A percentile compares a stretch with the other conserved stretches of the same genome.
phyloP scores from a whole-genome alignment of 2,329 filamentous ascomycete species.

The Aspergillus sp. region DNA sequence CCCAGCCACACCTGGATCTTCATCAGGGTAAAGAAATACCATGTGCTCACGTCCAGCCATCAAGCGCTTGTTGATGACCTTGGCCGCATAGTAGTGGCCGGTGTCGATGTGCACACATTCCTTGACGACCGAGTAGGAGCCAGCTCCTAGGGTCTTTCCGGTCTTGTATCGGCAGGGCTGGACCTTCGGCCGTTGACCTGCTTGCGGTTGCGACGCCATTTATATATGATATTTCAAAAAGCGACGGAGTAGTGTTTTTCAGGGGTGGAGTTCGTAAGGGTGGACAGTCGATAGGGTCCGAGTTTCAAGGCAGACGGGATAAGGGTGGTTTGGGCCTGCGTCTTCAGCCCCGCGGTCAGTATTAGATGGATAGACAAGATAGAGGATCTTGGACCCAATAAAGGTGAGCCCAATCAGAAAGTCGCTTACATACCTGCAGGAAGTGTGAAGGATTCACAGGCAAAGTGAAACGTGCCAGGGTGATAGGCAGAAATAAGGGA shows the following conservation, averaged over 20 bases:
- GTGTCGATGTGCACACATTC: conserved; percentile 99
- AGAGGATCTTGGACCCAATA: background rate
- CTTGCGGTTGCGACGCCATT: conserved; percentile 37
- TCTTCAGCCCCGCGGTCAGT: conserved; percentile 5
- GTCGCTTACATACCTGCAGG: background rate
- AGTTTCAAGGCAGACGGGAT: background rate
- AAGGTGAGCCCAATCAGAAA: background rate
- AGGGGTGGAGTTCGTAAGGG: background rate
- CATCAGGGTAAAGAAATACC: conserved; percentile 56
- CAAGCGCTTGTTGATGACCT: conserved; percentile 97
- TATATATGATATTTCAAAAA: background rate
- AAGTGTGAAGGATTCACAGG: background rate
- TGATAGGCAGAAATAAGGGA: background rate
- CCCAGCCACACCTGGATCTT: background rate
- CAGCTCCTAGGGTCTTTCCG: conserved; percentile 93
- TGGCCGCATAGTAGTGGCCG: conserved; percentile 95
- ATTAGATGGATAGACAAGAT: background rate
- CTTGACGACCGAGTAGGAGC: conserved; percentile 97
- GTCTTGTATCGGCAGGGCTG: conserved; percentile 99
- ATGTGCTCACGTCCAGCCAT: conserved; percentile 98
- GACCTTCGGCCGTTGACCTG: conserved; percentile 61
- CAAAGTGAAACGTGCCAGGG: background rate
- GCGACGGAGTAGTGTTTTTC: background rate
- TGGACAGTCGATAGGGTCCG: background rate
- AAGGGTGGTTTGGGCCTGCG: conserved; percentile 1